These are phyloP conservation scores for Hippophae rhamnoides DNA, from an alignment of 306 rosid genomes.

Conservation along the genomic window DNA sequence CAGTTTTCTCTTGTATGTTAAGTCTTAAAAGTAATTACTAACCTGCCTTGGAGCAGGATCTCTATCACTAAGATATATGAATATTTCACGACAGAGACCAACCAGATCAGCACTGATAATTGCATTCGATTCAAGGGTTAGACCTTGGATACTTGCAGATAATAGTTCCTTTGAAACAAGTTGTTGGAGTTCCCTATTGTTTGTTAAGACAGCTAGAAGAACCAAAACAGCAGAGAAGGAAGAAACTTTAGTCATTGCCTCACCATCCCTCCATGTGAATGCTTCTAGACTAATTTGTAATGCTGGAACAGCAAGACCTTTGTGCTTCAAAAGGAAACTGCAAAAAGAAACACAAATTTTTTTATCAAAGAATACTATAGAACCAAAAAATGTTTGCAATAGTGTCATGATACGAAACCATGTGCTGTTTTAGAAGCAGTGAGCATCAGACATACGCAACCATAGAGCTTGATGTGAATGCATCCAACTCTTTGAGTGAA, in stretches of 20 bases:
- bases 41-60: slow-evolving; percentile 94
- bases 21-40: slow-evolving; percentile 16
- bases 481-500: slow-evolving; percentile 65
- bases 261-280: slow-evolving; percentile 85
- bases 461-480: slow-evolving; percentile 60
- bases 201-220: slow-evolving; percentile 46
- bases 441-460: slow-evolving; percentile 55
- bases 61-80: slow-evolving; percentile 68
- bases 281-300: slow-evolving; percentile 63
- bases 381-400: not conserved
- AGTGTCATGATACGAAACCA: slow-evolving; percentile 13
- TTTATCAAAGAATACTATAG: not conserved
- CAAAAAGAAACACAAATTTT: slow-evolving; percentile 13
- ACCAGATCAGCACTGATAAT: slow-evolving; percentile 81
- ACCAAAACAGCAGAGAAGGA: slow-evolving; percentile 58
- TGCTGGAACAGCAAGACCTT: slow-evolving; percentile 63
- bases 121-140: slow-evolving; percentile 89
- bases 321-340: slow-evolving; percentile 81
- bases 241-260: slow-evolving; percentile 70
- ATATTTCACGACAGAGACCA: slow-evolving; percentile 85
- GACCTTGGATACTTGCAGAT: slow-evolving; percentile 69
- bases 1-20: slow-evolving; percentile 1
- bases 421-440: slow-evolving; percentile 7
- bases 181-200: slow-evolving; percentile 53
- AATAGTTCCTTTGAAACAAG: slow-evolving; percentile 81